phyloP scores from a whole-genome alignment of 2,329 filamentous ascomycete species.

The Neopestalotiopsis sp. region DNA sequence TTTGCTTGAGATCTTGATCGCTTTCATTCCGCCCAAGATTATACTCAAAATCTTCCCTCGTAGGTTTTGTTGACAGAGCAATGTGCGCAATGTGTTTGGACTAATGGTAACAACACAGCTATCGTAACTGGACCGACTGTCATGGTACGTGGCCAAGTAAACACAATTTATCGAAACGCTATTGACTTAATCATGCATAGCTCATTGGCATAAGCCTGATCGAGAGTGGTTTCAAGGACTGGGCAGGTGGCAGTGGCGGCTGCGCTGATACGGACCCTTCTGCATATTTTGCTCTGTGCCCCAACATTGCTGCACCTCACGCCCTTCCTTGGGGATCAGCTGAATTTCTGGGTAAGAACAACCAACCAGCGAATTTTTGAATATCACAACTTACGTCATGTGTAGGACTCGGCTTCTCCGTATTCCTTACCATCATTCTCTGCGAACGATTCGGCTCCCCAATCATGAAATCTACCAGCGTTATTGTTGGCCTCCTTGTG shows the following conservation, averaged over 20 bases:
- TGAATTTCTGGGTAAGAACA: conserved; percentile 67
- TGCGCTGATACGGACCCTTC: conserved; percentile 55
- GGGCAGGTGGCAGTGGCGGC: conserved; percentile 75
- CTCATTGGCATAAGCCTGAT: conserved; percentile 78
- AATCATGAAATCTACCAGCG: conserved; percentile 82
- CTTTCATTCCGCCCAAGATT: conserved; percentile 72
- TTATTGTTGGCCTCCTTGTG: conserved; percentile 74
- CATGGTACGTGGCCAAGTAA: background rate
- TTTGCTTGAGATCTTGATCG: conserved; percentile 74
- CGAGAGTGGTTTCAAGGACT: conserved; percentile 73
- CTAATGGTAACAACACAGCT: conserved; percentile 34
- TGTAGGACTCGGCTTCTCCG: conserved; percentile 71
- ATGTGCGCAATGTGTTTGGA: background rate
- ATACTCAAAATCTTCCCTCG: conserved; percentile 77
- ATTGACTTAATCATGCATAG: conserved; percentile 8
- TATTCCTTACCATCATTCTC: conserved; percentile 79
- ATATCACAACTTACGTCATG: background rate
- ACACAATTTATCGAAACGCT: background rate
- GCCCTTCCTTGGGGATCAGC: conserved; percentile 79
- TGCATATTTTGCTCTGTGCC: conserved; percentile 68
- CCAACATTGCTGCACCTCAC: conserved; percentile 69
- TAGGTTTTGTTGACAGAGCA: background rate
- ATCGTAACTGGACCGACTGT: conserved; percentile 74
- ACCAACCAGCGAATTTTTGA: background rate
- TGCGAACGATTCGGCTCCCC: conserved; percentile 83